Evolutionary conservation across 2,329 filamentous ascomycete genomes (phyloP).

Genomic region (Boeremia lycopersici): DNA sequence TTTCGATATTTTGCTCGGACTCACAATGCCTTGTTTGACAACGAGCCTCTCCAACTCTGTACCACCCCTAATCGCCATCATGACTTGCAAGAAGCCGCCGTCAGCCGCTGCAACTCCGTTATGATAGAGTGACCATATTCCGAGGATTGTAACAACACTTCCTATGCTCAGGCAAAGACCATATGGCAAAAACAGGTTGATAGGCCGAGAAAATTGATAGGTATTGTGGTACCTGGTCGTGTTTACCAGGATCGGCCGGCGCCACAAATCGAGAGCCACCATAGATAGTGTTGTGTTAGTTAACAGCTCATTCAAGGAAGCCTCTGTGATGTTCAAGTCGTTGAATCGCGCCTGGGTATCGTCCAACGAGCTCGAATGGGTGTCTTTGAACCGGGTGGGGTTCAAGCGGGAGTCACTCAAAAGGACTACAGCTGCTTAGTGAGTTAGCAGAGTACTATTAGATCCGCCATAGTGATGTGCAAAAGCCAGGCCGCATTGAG

Average conservation of each 20-base stretch:
- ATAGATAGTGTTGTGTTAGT: neutral
- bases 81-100: neutral
- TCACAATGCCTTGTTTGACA: neutral
- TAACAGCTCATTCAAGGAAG: neutral
- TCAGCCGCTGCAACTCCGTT: neutral
- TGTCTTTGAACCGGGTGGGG: too few relatives aligned
- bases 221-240: neutral
- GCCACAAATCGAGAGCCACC: neutral
- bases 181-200: neutral
- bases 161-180: neutral
- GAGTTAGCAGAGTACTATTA: too few relatives aligned
- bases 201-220: neutral
- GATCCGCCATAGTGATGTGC: too few relatives aligned
- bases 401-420: too few relatives aligned
- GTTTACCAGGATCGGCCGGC: neutral
- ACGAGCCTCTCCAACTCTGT: neutral
- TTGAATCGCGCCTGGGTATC: too few relatives aligned
- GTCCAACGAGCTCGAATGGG: too few relatives aligned
- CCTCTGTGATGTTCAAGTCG: neutral
- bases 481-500: too few relatives aligned
- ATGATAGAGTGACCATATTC: neutral
- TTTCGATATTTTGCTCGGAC: neutral
- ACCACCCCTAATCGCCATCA: neutral
- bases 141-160: neutral
- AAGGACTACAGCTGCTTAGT: too few relatives aligned